Percentiles rank a stretch among this genome's conserved stretches.
Evolutionary conservation across 2,329 filamentous ascomycete species (phyloP).

Genomic region (Aspergillus caelatus): DNA sequence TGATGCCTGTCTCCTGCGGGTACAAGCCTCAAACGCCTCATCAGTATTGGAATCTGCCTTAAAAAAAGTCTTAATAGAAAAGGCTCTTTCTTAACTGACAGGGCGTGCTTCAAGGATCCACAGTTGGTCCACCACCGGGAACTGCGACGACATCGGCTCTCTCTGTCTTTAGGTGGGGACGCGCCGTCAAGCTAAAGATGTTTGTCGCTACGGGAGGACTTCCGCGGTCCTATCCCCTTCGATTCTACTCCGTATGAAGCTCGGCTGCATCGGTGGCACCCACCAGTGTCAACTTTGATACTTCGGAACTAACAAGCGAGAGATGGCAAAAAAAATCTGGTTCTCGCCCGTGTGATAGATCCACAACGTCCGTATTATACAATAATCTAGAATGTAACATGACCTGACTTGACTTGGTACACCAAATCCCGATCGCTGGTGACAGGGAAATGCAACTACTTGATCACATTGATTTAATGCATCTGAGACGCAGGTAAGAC

Average conservation of each 20-base stretch:
- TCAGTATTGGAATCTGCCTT: not conserved
- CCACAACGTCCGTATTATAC: not conserved
- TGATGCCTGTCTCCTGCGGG: not conserved
- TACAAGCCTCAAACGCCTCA: not conserved
- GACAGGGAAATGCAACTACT: not conserved
- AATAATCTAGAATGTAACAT: not conserved
- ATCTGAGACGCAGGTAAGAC: not conserved
- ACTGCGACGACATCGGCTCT: not conserved
- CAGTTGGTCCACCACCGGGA: not conserved
- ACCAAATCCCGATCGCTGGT: not conserved
- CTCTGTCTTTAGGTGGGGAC: not conserved
- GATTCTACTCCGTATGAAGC: not conserved
- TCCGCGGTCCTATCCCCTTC: not conserved
- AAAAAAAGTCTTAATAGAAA: not conserved
- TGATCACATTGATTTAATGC: not conserved
- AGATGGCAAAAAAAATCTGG: not conserved
- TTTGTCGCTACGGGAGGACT: not conserved
- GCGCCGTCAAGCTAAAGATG: not conserved
- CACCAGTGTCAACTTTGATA: not conserved
- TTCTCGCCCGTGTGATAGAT: not conserved
- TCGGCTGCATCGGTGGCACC: not conserved
- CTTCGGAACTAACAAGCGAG: not conserved
- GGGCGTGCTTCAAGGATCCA: not conserved
- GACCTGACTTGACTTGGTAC: not conserved
- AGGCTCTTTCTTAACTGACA: not conserved